Evolutionary conservation across 345 rosid genomes (phyloP).

Genomic region (Citrus hindsii): DNA sequence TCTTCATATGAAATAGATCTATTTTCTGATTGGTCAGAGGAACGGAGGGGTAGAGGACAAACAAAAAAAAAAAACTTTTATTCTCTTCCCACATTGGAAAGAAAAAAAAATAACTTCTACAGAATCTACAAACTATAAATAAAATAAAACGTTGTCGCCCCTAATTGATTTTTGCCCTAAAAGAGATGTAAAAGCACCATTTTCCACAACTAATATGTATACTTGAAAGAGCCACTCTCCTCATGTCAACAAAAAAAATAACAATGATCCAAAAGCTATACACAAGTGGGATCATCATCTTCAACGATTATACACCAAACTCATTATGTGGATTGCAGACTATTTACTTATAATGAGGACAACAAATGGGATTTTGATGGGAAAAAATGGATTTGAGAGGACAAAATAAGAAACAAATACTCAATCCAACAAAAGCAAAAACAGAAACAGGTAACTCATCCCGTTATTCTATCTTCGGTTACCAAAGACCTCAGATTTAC

Average conservation of each 20-base stretch:
- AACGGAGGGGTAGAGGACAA: no score
- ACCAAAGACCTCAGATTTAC: constrained; percentile 56
- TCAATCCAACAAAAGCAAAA: constrained; percentile 6
- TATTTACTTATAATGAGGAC: constrained; percentile 7
- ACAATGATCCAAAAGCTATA: constrained; percentile 19
- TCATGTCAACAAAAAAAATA: not conserved
- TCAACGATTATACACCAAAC: constrained; percentile 17
- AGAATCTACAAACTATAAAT: not conserved
- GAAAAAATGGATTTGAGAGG: constrained; percentile 9
- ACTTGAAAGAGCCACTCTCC: not conserved
- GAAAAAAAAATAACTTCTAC: not conserved
- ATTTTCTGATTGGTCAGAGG: no score
- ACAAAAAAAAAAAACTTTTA: no score
- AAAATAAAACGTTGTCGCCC: not conserved
- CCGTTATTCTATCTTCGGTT: constrained; percentile 31
- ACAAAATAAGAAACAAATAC: not conserved
- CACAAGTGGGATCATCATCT: constrained; percentile 10
- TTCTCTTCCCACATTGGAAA: no score
- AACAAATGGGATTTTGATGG: constrained; percentile 18
- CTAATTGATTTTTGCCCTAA: not conserved
- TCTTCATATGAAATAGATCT: no score
- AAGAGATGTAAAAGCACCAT: not conserved
- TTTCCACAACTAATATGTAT: not conserved
- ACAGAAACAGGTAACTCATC: not conserved
- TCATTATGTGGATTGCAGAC: constrained; percentile 7